Evolutionary conservation across 805 yeast species (phyloP), one percentile per base, ranked within the genome.

Genomic region (Metschnikowia chrysomelidarum): DNA sequence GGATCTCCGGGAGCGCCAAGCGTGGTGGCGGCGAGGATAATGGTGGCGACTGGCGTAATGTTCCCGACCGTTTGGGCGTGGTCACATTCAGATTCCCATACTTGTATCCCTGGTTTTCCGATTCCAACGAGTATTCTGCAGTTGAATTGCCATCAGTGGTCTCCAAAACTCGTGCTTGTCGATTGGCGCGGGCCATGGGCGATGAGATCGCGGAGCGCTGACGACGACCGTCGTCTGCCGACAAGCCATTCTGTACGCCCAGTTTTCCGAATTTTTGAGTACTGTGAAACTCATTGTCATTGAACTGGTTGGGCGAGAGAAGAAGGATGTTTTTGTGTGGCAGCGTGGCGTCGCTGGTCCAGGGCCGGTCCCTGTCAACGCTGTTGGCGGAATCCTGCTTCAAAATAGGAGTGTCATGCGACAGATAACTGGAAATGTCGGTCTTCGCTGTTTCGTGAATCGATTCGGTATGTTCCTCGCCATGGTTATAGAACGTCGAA

Each of bases 131-230:
- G 19, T 32, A 14, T 20, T 38, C 46, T 5, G 32, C 14, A 19
- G 43, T 20, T 5, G 41, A 17, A 24, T 29, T 32, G 13, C 45
- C 54, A 20, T 60, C 64, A 32, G 52, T 56, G 2, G 67, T 59
- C 40, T 67, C 73, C 4, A 67, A 62, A 7, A 67, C 71, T 19
- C 72, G 54, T 2, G 73, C 73, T 43, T 67, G 73, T 33, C 73
- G 53, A 36, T 67, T 67, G 5, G 56, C 67, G 42, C 52, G 61
- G 1, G 71, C 73, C 51, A 62, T 51, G 5, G 73, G 73, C 19
- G 70, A 63, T 6, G 67, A 51, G 17, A 62, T 55, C 9, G 50
- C 52, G 1, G 65, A 53, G 29, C 69, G 50, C 5, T 50, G 43
- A 21, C 49, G 42, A 16, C 40, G 35, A 4, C 35, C 44, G 5